Evolutionary conservation across 768 basidiomycete genomes (phyloP).

Genomic region (Lactifluus subvellereus): DNA sequence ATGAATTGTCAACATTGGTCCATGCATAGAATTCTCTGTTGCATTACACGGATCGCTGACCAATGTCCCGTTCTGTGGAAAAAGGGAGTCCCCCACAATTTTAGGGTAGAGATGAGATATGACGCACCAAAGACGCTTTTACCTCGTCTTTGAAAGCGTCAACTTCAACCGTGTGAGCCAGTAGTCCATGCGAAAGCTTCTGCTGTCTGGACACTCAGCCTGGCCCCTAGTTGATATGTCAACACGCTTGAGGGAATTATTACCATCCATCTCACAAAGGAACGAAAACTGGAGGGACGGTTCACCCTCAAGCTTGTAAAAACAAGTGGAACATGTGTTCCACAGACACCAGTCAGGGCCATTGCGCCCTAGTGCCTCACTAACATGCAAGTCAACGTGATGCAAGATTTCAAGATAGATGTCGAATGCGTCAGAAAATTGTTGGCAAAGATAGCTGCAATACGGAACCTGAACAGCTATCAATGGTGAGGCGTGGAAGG

Average conservation of each 20-base stretch:
- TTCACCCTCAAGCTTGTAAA: background rate
- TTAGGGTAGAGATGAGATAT: background rate
- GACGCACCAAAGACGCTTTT: background rate
- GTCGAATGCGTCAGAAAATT: background rate
- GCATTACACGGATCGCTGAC: background rate
- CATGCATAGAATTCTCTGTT: background rate
- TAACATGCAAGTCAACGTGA: background rate
- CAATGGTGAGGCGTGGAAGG: background rate
- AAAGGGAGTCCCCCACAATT: background rate
- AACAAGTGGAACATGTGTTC: background rate
- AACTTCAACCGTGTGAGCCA: conserved; percentile 19
- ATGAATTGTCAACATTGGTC: background rate
- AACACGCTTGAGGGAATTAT: background rate
- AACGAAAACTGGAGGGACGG: background rate
- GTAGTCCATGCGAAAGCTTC: conserved; percentile 4
- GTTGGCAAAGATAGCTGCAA: background rate
- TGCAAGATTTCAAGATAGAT: background rate
- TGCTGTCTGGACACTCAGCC: background rate
- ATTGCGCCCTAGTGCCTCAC: background rate
- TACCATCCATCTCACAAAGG: background rate
- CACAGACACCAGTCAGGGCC: background rate
- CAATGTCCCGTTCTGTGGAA: background rate
- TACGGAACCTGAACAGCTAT: background rate
- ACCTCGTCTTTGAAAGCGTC: conserved; percentile 19
- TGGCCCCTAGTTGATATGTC: background rate